A percentile compares a stretch with the other conserved stretches of the same genome.
Conservation (phyloP, 768 basidiomycete species). For the Amanita fuliginea region DNA sequence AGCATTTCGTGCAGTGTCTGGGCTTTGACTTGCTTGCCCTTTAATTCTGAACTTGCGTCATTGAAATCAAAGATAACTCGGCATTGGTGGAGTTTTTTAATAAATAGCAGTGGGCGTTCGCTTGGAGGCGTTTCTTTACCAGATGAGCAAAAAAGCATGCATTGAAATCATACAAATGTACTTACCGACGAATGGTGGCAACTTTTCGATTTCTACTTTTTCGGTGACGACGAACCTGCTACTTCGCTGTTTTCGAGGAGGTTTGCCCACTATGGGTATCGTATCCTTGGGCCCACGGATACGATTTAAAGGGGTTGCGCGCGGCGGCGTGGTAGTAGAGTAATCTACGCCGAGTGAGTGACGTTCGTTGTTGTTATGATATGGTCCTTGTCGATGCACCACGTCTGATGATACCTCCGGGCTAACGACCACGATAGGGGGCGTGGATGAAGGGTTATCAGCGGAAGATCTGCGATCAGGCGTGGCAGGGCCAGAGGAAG, state of each 20-base stretch:
- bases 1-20: constrained; percentile 97
- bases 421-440: constrained; percentile 83
- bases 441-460: constrained; percentile 41
- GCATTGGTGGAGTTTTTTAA: constrained; percentile 94
- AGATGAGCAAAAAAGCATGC: not conserved
- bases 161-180: constrained; percentile 8
- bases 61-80: constrained; percentile 98
- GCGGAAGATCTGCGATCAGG: constrained; percentile 51
- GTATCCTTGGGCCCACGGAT: constrained; percentile 89
- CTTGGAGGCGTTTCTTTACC: constrained; percentile 71
- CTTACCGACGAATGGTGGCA: constrained; percentile 84
- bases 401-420: constrained; percentile 49
- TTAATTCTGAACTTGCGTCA: constrained; percentile 90
- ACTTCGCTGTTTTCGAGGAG: constrained; percentile 94
- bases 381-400: constrained; percentile 28
- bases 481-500: constrained; percentile 24
- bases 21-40: constrained; percentile 97
- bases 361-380: constrained; percentile 35
- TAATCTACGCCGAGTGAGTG: constrained; percentile 37
- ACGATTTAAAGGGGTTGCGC: constrained; percentile 59
- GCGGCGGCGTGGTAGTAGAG: constrained; percentile 45
- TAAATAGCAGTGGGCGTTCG: constrained; percentile 85
- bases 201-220: constrained; percentile 90
- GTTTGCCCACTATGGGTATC: constrained; percentile 92
- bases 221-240: constrained; percentile 94